Base-by-base conservation (phyloP, 2,329 filamentous ascomycete genomes). In the Penicillium sp. region DNA sequence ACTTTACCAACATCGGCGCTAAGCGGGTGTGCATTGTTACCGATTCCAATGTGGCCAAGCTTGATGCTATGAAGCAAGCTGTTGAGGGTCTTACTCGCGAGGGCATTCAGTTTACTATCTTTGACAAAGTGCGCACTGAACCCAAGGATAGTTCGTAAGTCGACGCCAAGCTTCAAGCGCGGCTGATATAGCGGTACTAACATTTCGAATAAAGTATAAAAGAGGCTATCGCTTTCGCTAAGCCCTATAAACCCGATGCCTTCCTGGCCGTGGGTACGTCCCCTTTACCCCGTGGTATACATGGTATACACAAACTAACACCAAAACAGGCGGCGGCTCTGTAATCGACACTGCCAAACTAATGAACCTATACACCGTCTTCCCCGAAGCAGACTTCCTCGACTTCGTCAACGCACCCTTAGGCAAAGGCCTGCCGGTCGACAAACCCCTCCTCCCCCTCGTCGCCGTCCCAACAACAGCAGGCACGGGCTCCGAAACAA, bases 261-360 rank as follows among this genome's bases (percentile, higher is more conserved):
- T 97, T 96, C 72, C 81, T 99, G 16, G 94, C 94, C 23, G 94
- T 99, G 16, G 94, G 89, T 76, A 56, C 42, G 71, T 66, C 56
- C 52, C 18, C 8, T 4, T 2, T 27, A 18, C 12, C 9, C 15
- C 15, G 29, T 10, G 29, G n/a, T 29, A 32, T 39, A 6, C 25
- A 6, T 27, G 8, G 25, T 7, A 1, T 7, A 27, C 13, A 32
- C 16, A 42, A 46, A 39, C 40, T 57, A 67, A 57, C 55, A 18
- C 12, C 6, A 39, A 13, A 52, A 25, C 34, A 76, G 74, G 83
- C 18, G 87, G 91, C 64, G 94, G 94, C 37, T 96, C 91, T 38
- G 94, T 97, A 62, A 99, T 99, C 63, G 94, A 99, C 75, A 99
- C 94, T 1, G 93, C 94, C 52, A 99, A 99, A 76, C 82, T 99